These are phyloP conservation scores for Neoboletus brunneissimus DNA, from an alignment of 768 basidiomycete species.

Conservation along the genomic window DNA sequence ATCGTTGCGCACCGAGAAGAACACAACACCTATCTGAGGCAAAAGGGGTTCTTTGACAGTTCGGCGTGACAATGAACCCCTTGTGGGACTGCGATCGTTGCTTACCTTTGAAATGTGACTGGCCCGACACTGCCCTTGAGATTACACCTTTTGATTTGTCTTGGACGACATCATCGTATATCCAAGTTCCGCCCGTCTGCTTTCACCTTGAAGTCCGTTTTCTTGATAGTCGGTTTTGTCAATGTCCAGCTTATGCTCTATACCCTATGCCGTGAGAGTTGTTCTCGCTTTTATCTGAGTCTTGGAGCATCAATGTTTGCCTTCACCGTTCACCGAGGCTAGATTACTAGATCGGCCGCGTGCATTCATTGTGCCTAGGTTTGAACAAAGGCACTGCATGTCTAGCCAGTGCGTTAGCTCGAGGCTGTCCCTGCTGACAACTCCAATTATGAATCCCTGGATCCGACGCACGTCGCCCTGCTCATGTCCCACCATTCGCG, in stretches of 20 bases:
- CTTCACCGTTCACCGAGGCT: background rate
- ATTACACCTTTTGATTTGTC: background rate
- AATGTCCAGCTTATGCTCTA: background rate
- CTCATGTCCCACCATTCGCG: background rate
- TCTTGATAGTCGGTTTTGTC: background rate
- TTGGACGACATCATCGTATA: background rate
- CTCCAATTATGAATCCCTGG: background rate
- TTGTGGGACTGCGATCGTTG: background rate
- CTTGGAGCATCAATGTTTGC: background rate
- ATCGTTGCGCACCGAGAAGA: constrained; percentile 45
- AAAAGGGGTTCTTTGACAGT: constrained; percentile 42
- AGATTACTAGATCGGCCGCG: background rate
- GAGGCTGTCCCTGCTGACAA: background rate
- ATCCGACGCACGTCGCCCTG: background rate
- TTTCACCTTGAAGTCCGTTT: background rate
- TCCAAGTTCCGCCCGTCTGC: background rate
- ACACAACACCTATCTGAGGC: constrained; percentile 44
- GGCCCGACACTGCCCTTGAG: background rate
- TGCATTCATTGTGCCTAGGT: background rate
- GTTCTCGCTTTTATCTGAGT: background rate
- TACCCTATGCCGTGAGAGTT: background rate
- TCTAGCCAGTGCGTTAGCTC: no score
- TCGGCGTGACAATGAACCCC: background rate
- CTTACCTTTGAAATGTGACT: background rate
- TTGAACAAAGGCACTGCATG: background rate